Evolutionary conservation across 495 filamentous ascomycete species (phyloP), one percentile per base, ranked within the genome.

Genomic region (Friedmanniomyces endolithicus): DNA sequence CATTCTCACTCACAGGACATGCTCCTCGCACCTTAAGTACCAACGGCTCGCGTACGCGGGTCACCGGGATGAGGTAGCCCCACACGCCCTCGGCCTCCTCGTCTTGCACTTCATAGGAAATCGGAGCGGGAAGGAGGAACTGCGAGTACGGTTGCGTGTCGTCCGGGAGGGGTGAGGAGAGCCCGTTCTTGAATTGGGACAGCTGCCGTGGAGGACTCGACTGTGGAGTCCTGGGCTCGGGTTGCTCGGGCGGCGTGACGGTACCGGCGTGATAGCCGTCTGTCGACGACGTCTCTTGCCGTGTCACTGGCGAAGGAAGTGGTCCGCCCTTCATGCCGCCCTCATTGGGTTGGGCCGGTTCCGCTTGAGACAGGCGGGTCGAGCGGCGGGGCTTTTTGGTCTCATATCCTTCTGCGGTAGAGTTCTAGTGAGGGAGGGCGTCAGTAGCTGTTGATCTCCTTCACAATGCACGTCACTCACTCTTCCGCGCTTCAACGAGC

Each of bases 71-170:
- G 6, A 98, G 72, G 60, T 98, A 98, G 12, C 92, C 92, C 94
- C 92, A 98, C 1, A 96, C 87, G 9, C 87, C 88, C 63, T 95
- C 88, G 19, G 81, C 87, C 61, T 87, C 83, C 63, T 88, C 86
- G 65, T 96, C 88, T 47, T 86, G 78, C 0, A 94, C 87, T 39
- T 90, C 87, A 8, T 85, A 84, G 22, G 88, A 78, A 33, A 80
- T 77, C n/a, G 78, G 74, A 6, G 87, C 80, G 1, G 86, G 83
- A 50, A 86, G 81, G 23, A 87, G 69, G 65, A 85, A 87, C 70
- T 98, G 92, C 9, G 87, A 90, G 37, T 78, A 73, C 0, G 75
- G 75, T 61, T 85, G 82, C 0, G 82, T 85, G 62, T 85, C 82
- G 20, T 67, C 70, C 1, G 79, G 80, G 14, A 41, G 12, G 1